Evolutionary conservation across 2,329 filamentous ascomycete genomes (phyloP).

Genomic region (Exophiala sp.): DNA sequence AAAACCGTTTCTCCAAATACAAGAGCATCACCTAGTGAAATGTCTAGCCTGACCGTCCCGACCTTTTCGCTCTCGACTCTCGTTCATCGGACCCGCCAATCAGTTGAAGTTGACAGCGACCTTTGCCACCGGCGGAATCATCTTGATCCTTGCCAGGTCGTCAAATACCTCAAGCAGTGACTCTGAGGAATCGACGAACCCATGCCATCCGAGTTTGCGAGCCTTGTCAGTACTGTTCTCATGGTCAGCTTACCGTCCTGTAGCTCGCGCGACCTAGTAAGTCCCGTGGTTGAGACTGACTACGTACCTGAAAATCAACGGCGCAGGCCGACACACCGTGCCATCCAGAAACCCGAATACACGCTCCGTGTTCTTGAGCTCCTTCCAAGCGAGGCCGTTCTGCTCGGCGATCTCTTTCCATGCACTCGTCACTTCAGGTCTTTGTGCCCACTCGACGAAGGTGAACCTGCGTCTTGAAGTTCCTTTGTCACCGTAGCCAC

Average conservation of each 20-base stretch:
- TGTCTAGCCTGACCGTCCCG: background rate
- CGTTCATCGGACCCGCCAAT: background rate
- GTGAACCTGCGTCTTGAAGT: slow-evolving; percentile 40
- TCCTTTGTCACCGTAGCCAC: slow-evolving; percentile 44
- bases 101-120: slow-evolving; percentile 23
- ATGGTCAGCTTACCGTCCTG: background rate
- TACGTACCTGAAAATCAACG: slow-evolving; percentile 33
- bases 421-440: slow-evolving; percentile 41
- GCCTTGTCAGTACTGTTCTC: slow-evolving; percentile 32
- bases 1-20: slow-evolving; percentile 45
- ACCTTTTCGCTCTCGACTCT: too few species aligned
- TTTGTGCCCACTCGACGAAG: slow-evolving; percentile 46
- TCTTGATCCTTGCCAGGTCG: slow-evolving; percentile 24
- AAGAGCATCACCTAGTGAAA: slow-evolving; percentile 49
- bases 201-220: slow-evolving; percentile 34
- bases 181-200: slow-evolving; percentile 34
- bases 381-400: slow-evolving; percentile 40
- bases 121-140: slow-evolving; percentile 26
- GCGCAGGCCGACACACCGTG: slow-evolving; percentile 33
- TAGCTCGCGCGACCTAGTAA: too few species aligned
- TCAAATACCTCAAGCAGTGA: slow-evolving; percentile 28
- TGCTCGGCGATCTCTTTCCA: slow-evolving; percentile 45
- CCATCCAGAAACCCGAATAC: slow-evolving; percentile 48
- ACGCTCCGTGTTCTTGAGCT: slow-evolving; percentile 44
- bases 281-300: too few species aligned